Conservation (phyloP, 164 flowering plant species). For the Macadamia integrifolia region DNA sequence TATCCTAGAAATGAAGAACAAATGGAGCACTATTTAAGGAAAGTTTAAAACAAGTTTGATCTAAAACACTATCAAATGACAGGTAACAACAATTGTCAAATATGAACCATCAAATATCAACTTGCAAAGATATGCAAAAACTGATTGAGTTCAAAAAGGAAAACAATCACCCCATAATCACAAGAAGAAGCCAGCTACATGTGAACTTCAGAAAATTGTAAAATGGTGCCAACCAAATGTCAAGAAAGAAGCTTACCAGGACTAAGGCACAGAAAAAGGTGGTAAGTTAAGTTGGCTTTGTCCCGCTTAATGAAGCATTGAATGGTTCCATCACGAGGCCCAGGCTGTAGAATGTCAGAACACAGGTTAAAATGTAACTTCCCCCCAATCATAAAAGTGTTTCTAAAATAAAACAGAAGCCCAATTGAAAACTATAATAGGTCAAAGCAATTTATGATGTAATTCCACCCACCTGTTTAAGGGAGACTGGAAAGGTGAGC, state of each 20-base stretch:
- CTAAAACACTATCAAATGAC: too few relatives aligned
- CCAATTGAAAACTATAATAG: not conserved
- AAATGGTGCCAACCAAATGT: not conserved
- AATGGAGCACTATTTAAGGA: too few relatives aligned
- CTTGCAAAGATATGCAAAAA: not conserved
- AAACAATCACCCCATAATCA: not conserved
- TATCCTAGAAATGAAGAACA: too few relatives aligned
- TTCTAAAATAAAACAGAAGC: not conserved
- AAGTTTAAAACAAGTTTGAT: too few relatives aligned
- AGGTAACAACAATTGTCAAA: not conserved
- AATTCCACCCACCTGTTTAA: conserved; percentile 49
- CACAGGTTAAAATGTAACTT: too few relatives aligned
- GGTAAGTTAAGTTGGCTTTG: conserved; percentile 60
- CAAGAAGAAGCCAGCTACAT: not conserved
- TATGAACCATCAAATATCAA: not conserved
- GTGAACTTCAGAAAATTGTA: not conserved
- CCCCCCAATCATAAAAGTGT: not conserved
- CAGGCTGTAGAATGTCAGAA: conserved; percentile 42
- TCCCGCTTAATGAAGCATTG: conserved; percentile 76
- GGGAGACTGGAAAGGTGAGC: conserved; percentile 61
- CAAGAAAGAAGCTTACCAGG: conserved; percentile 40
- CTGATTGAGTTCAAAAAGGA: not conserved
- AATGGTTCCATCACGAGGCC: conserved; percentile 61
- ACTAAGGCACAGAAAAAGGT: conserved; percentile 65
- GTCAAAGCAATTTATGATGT: too few relatives aligned